Conservation (phyloP, 2,329 filamentous ascomycete genomes). For the Aspergillus sp. region DNA sequence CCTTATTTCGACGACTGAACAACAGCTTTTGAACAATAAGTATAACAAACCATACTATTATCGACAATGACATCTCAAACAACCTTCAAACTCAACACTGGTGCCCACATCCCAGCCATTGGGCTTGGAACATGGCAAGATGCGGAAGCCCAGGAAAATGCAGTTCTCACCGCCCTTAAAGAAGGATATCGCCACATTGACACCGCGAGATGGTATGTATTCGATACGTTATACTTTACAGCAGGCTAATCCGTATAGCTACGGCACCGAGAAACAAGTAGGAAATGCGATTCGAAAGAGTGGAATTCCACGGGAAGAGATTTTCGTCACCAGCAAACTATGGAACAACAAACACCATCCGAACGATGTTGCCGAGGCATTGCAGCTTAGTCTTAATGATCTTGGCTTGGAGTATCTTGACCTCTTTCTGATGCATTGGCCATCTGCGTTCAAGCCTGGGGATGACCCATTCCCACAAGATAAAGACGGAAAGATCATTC, state of each 20-base stretch:
- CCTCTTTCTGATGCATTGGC: conserved; percentile 65
- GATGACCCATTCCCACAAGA: conserved; percentile 36
- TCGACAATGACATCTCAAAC: not conserved
- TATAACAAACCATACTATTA: no score
- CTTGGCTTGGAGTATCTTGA: conserved; percentile 63
- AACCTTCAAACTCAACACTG: conserved; percentile 38
- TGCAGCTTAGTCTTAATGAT: conserved; percentile 55
- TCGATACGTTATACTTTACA: no score
- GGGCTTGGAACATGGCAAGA: conserved; percentile 51
- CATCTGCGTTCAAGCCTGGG: conserved; percentile 40
- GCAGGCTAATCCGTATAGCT: conserved; percentile 27
- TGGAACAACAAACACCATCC: conserved; percentile 59
- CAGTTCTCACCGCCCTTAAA: conserved; percentile 41
- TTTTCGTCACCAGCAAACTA: conserved; percentile 62
- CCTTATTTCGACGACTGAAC: no score
- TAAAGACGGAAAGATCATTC: conserved; percentile 31
- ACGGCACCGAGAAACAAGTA: conserved; percentile 60
- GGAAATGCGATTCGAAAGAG: conserved; percentile 59
- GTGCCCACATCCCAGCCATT: conserved; percentile 38
- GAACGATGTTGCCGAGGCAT: conserved; percentile 57
- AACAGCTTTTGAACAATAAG: no score
- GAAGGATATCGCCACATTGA: conserved; percentile 50
- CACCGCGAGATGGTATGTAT: conserved; percentile 37
- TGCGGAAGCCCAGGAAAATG: conserved; percentile 41
- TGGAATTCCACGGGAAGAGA: conserved; percentile 56